Evolutionary conservation across 148 eudicot genomes (phyloP), one percentile per base, ranked within the genome.

Genomic region (Cornus kousa): DNA sequence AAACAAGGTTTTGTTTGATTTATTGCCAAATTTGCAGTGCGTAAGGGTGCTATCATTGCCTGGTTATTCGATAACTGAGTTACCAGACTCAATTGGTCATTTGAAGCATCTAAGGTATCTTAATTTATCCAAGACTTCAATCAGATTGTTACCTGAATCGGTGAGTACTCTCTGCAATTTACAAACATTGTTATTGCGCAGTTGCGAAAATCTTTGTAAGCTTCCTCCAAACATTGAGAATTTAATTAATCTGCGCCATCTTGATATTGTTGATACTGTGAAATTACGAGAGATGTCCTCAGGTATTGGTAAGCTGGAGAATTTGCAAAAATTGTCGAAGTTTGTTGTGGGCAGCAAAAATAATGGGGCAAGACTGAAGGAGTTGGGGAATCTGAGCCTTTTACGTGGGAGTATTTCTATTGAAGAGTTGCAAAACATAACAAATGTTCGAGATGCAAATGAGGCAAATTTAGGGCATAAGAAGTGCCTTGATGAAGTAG

Each of bases 71-170:
- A 66, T 66, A 5, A 6, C 5, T 1, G 11, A n/a, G 3, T 7
- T 66, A 24, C 33, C 69, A n/a, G 32, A 59, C 0, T 17, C 77
- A 13, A 43, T 73, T 17, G 77, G 76, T 9, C 37, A 77, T 46
- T 67, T 82, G 43, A 50, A 62, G 57, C 84, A 77, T 8, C 9
- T 82, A 17, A 50, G 80, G 7, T 77, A 31, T 73, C 23, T 82
- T 37, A 76, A 76, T 57, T 17, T 57, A 11, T 57, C 62, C 5
- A 1, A 17, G 1, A 10, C 16, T 57, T 17, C 5, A 57, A 67
- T 76, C 13, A n/a, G n/a, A 19, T 10, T 4, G 17, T 31, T 68
- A 68, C 71, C 71, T 22, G 71, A 76, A 8, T 77, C 72, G 8
- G 43, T 68, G 0, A 40, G 64, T 5, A 57, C 37, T 33, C 37